These are phyloP conservation scores for Aegilops umbellulata DNA, from an alignment of 176 grass and related monocot species.

Conservation along the genomic window DNA sequence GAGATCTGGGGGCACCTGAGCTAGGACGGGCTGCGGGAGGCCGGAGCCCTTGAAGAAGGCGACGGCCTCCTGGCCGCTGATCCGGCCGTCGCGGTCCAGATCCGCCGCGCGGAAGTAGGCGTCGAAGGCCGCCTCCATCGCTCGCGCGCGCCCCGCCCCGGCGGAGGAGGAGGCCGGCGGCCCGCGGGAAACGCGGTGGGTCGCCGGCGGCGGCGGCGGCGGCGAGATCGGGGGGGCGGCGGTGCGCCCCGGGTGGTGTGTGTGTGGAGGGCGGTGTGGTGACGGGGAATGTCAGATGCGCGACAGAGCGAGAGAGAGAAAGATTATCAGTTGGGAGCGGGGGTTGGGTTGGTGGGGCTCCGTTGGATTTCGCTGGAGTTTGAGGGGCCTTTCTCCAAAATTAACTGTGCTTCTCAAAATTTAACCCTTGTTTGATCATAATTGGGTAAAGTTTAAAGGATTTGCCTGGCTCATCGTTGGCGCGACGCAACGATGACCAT, in stretches of 20 bases:
- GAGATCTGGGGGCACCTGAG: conserved; percentile 66
- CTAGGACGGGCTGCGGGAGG: conserved; percentile 82
- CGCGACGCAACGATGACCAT: no score
- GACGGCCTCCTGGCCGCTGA: conserved; percentile 90
- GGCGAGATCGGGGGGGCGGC: conserved; percentile 32
- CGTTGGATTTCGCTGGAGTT: conserved; percentile 20
- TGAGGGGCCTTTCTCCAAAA: neutral
- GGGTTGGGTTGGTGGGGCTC: neutral
- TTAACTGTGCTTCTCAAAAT: neutral
- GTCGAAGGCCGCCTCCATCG: conserved; percentile 72
- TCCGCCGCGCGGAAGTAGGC: conserved; percentile 90
- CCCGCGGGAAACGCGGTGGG: neutral
- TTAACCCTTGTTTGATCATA: neutral
- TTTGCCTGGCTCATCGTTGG: no score
- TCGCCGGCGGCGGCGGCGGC: conserved; percentile 13
- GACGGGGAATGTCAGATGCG: neutral
- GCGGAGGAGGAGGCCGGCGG: neutral
- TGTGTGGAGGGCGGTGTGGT: neutral
- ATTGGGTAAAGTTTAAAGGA: neutral
- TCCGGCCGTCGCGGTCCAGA: conserved; percentile 94
- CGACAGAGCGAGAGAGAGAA: neutral
- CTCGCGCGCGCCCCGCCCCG: neutral
- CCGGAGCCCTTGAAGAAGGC: conserved; percentile 88
- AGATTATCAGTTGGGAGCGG: neutral
- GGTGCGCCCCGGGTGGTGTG: neutral